Evolutionary conservation across 1,284 basidiomycete species (phyloP).

Genomic region (Ceratobasidium sp.): DNA sequence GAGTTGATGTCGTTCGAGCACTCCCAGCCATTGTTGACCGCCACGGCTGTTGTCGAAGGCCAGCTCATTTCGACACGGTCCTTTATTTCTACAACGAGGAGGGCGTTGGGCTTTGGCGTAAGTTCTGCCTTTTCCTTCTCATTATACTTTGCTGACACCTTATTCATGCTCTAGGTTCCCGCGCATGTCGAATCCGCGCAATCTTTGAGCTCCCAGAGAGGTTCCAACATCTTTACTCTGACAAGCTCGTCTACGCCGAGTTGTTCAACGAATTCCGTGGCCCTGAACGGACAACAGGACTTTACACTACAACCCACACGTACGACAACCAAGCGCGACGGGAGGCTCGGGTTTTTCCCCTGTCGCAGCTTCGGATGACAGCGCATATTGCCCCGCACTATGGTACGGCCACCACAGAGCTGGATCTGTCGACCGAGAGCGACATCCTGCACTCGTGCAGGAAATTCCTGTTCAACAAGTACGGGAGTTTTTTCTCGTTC

Average conservation of each 20-base stretch:
- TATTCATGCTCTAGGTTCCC: background rate
- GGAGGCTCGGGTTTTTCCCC: background rate
- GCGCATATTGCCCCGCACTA: slow-evolving; percentile 13
- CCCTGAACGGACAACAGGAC: background rate
- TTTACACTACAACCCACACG: background rate
- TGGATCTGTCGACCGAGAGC: background rate
- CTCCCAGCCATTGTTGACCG: background rate
- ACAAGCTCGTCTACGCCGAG: slow-evolving; percentile 8
- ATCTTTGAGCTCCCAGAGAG: slow-evolving; percentile 13
- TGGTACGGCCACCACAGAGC: background rate
- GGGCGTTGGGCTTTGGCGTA: background rate
- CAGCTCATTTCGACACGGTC: background rate
- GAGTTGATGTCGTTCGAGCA: background rate
- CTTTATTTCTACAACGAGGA: background rate
- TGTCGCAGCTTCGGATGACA: background rate
- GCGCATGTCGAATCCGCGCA: slow-evolving; percentile 1
- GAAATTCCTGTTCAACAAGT: slow-evolving; percentile 30
- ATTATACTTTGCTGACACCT: background rate
- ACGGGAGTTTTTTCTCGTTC: background rate
- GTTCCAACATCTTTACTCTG: background rate
- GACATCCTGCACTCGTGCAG: background rate
- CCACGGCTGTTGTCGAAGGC: background rate
- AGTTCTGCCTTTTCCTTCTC: background rate
- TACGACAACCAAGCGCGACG: background rate
- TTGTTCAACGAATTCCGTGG: background rate